Percentiles rank a stretch among this genome's conserved stretches.
phyloP scores from a whole-genome alignment of 2,329 filamentous ascomycete species.

The Aureobasidium sp. region DNA sequence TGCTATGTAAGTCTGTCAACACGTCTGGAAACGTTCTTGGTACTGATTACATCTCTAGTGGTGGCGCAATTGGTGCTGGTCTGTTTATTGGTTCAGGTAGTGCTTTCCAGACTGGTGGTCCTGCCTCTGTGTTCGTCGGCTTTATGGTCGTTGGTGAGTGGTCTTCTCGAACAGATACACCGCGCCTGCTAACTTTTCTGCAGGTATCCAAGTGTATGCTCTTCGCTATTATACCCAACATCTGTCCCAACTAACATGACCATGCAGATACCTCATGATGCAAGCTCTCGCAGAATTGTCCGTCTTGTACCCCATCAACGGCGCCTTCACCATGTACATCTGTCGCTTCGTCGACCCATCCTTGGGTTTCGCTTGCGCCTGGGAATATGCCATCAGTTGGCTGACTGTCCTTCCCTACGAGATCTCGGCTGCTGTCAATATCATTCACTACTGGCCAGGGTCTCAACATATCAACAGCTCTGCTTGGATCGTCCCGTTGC shows the following conservation, averaged over 20 bases:
- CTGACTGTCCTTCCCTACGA: slow-evolving; percentile 26
- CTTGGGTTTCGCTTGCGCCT: slow-evolving; percentile 25
- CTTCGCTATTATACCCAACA: slow-evolving; percentile 22
- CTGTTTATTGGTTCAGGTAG: slow-evolving; percentile 46
- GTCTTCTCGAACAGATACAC: background rate
- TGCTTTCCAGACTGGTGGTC: slow-evolving; percentile 42
- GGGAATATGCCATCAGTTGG: slow-evolving; percentile 27
- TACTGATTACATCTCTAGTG: slow-evolving; percentile 24
- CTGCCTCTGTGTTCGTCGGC: slow-evolving; percentile 21
- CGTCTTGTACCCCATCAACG: slow-evolving; percentile 31
- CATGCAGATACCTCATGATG: slow-evolving; percentile 21
- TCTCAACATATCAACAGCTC: slow-evolving; percentile 17
- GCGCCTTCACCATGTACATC: slow-evolving; percentile 30
- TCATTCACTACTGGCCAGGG: slow-evolving; percentile 17
- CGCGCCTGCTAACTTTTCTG: background rate
- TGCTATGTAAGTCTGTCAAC: slow-evolving; percentile 19
- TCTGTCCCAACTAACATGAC: slow-evolving; percentile 24
- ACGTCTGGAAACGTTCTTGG: background rate
- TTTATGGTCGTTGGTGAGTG: slow-evolving; percentile 1
- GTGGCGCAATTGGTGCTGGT: slow-evolving; percentile 42
- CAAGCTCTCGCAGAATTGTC: slow-evolving; percentile 31
- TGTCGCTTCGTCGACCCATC: slow-evolving; percentile 38
- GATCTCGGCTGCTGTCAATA: slow-evolving; percentile 23
- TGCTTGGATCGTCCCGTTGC: slow-evolving; percentile 27
- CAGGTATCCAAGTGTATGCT: slow-evolving; percentile 18